Conservation (phyloP, 2,329 filamentous ascomycete species). For the Huntiella omanensis region DNA sequence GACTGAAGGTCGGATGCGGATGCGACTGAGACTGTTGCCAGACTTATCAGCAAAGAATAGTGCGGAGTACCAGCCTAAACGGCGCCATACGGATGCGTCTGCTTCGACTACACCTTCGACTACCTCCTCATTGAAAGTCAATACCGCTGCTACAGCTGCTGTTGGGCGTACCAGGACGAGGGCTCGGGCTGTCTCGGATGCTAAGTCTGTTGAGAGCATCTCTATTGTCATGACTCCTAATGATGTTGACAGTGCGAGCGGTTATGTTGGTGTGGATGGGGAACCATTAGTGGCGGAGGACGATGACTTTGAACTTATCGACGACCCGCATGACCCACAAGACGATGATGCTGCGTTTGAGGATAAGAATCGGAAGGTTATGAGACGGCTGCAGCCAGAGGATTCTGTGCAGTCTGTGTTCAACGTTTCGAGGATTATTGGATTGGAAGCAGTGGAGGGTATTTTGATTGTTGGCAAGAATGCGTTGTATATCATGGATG, state of each 20-base stretch:
- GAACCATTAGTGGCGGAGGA: slow-evolving; percentile 40
- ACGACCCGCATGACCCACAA: slow-evolving; percentile 71
- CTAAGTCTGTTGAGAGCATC: slow-evolving; percentile 5
- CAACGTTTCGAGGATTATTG: slow-evolving; percentile 87
- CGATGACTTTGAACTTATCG: slow-evolving; percentile 89
- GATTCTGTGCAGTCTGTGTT: slow-evolving; percentile 87
- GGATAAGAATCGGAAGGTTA: slow-evolving; percentile 95
- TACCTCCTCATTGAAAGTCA: slow-evolving; percentile 20
- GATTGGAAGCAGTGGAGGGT: slow-evolving; percentile 83
- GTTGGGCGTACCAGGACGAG: slow-evolving; percentile 3
- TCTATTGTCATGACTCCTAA: slow-evolving; percentile 7
- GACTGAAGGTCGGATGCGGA: slow-evolving; percentile 86
- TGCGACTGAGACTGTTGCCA: slow-evolving; percentile 73
- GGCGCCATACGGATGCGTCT: slow-evolving; percentile 33
- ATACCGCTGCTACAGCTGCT: slow-evolving; percentile 13
- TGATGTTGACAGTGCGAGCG: slow-evolving; percentile 6
- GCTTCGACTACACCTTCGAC: slow-evolving; percentile 10
- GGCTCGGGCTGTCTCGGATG: slow-evolving; percentile 8
- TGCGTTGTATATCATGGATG: slow-evolving; percentile 84
- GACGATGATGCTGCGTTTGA: slow-evolving; percentile 62
- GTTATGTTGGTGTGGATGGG: neutral
- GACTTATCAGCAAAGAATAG: slow-evolving; percentile 51
- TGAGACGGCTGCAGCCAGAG: slow-evolving; percentile 77
- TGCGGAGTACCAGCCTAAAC: slow-evolving; percentile 62
- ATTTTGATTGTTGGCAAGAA: slow-evolving; percentile 86